A percentile compares a stretch with the other conserved stretches of the same genome.
Evolutionary conservation across 352 stramenopile species (phyloP).

Genomic region (Pythium myriotylum): DNA sequence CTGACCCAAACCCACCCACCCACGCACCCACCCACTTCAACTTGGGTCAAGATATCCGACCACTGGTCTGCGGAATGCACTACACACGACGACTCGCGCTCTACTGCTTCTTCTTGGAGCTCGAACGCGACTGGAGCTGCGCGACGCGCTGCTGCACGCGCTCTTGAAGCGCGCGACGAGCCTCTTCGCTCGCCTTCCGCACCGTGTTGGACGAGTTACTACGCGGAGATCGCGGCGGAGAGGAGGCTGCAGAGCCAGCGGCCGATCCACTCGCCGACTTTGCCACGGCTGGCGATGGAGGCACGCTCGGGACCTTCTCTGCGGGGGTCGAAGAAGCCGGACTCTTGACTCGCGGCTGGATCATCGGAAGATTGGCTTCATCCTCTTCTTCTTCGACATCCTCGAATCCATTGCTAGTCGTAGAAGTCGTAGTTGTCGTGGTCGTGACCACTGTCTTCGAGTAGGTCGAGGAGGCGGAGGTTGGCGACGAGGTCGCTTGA

Average conservation of each 20-base stretch:
- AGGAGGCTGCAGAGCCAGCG: constrained; percentile 8
- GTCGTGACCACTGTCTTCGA: constrained; percentile 14
- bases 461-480: constrained; percentile 11
- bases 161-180: constrained; percentile 49
- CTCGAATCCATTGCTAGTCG: not conserved
- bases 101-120: constrained; percentile 10
- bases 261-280: constrained; percentile 6
- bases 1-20: constrained; percentile 6
- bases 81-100: no score
- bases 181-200: constrained; percentile 53
- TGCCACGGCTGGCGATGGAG: constrained; percentile 15
- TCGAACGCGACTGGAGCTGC: constrained; percentile 36
- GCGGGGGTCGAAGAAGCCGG: not conserved
- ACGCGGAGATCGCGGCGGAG: constrained; percentile 43
- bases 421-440: constrained; percentile 7
- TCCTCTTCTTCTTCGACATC: constrained; percentile 31
- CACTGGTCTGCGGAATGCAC: no score
- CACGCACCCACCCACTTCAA: constrained; percentile 15
- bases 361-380: constrained; percentile 47
- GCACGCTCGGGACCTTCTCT: constrained; percentile 22
- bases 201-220: constrained; percentile 26
- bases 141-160: constrained; percentile 67
- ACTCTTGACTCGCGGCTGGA: constrained; percentile 29
- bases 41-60: constrained; percentile 12
- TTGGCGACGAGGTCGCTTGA: constrained; percentile 29